These are phyloP conservation scores for Strobilomyces dryophilus DNA, from an alignment of 768 basidiomycete genomes.

Conservation along the genomic window DNA sequence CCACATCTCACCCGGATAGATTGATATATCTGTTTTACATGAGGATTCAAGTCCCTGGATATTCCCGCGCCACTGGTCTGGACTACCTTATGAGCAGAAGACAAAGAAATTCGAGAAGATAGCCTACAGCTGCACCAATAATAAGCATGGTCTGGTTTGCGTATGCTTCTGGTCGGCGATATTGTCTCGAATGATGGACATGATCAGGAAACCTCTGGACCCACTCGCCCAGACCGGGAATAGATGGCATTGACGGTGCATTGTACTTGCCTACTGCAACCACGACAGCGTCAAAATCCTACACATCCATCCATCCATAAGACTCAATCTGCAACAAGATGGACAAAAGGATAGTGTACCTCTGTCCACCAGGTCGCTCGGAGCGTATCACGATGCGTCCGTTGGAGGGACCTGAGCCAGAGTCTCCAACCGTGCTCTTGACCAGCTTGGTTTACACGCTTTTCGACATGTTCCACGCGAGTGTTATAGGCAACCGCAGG, in stretches of 20 bases:
- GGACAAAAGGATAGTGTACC: neutral
- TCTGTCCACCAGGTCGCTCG: constrained; percentile 32
- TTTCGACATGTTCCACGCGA: constrained; percentile 44
- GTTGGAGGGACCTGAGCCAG: constrained; percentile 4
- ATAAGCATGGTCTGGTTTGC: constrained; percentile 38
- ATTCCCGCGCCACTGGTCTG: constrained; percentile 9
- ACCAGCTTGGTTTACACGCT: constrained; percentile 22
- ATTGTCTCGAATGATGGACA: constrained; percentile 36
- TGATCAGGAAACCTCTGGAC: constrained; percentile 28
- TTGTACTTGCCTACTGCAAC: constrained; percentile 10
- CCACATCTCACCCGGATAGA: constrained; percentile 11
- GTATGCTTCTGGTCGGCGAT: constrained; percentile 37
- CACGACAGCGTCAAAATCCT: constrained; percentile 17
- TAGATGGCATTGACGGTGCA: constrained; percentile 13
- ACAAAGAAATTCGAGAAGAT: neutral
- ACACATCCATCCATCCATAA: neutral
- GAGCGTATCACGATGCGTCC: constrained; percentile 11
- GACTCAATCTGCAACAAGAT: neutral
- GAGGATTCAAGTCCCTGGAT: constrained; percentile 11
- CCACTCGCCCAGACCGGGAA: constrained; percentile 12
- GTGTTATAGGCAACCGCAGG: constrained; percentile 41
- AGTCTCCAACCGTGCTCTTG: constrained; percentile 11
- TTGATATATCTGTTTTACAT: constrained; percentile 7
- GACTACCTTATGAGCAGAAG: neutral
- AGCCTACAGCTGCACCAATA: constrained; percentile 30